Evolutionary conservation across 257 asterid species (phyloP).

Genomic region (Coffea canephora): DNA sequence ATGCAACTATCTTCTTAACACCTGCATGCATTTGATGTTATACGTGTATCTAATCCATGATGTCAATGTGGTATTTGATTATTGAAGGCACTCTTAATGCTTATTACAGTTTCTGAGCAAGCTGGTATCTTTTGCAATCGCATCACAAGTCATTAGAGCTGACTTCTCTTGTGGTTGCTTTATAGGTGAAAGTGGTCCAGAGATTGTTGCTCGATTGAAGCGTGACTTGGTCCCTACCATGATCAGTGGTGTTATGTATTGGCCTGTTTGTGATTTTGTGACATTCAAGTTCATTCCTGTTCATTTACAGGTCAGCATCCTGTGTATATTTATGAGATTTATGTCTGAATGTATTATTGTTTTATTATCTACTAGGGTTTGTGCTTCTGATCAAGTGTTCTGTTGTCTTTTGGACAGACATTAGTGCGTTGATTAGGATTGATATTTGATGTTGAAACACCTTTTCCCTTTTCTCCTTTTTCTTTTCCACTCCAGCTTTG

Average conservation of each 20-base stretch:
- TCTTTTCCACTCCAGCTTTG: background rate
- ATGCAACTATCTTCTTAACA: background rate
- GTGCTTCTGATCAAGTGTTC: background rate
- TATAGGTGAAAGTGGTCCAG: slow-evolving; percentile 71
- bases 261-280: slow-evolving; percentile 86
- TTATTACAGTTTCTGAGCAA: background rate
- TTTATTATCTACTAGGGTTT: background rate
- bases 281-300: slow-evolving; percentile 87
- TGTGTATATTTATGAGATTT: background rate
- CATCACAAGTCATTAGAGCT: background rate
- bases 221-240: slow-evolving; percentile 78
- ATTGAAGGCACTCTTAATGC: background rate
- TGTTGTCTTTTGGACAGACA: background rate
- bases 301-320: slow-evolving; percentile 62
- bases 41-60: background rate
- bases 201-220: slow-evolving; percentile 70
- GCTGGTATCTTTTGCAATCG: background rate
- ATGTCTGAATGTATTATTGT: background rate
- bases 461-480: background rate
- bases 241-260: slow-evolving; percentile 63
- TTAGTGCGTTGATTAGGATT: background rate
- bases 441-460: background rate
- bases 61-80: background rate
- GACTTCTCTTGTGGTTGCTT: slow-evolving; percentile 15
- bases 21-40: background rate